Percentiles rank a stretch among this genome's conserved stretches.
Evolutionary conservation across 768 basidiomycete species (phyloP).

Genomic region (Pseudohyphozyma bogoriensis): DNA sequence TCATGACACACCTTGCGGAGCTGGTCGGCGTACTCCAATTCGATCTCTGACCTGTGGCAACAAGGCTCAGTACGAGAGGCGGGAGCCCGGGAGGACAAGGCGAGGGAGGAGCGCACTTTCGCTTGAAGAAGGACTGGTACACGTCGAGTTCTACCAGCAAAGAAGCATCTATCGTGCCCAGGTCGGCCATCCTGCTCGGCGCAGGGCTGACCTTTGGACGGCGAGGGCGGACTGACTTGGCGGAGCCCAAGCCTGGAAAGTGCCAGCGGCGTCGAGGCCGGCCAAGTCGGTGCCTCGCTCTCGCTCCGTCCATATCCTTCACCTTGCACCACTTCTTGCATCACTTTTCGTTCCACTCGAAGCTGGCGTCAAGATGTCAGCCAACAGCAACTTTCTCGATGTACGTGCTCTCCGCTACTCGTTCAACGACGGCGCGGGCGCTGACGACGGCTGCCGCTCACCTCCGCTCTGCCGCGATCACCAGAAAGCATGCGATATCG

Average conservation of each 20-base stretch:
- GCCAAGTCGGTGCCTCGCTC: background rate
- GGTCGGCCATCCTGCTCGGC: no score
- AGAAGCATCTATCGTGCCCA: no score
- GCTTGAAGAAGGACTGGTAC: conserved; percentile 16
- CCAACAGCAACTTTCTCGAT: conserved; percentile 39
- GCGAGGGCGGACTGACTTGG: background rate
- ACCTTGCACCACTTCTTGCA: background rate
- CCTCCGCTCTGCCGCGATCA: no score
- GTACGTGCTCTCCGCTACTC: conserved; percentile 24
- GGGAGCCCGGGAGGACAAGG: background rate
- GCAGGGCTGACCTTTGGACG: no score
- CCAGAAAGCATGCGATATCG: conserved; percentile 50
- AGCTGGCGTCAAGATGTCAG: background rate
- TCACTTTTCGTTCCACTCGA: background rate
- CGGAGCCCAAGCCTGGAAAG: background rate
- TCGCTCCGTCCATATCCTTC: background rate
- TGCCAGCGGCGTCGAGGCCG: no score
- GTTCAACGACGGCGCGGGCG: background rate
- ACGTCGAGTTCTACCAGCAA: conserved; percentile 10
- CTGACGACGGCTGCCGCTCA: background rate
- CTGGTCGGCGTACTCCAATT: conserved; percentile 20
- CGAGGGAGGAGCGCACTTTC: background rate
- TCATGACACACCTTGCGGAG: conserved; percentile 21
- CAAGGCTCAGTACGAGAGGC: background rate
- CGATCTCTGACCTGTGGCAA: conserved; percentile 29